phyloP scores from a whole-genome alignment of 257 asterid species.

The Thymus quinquecostatus region DNA sequence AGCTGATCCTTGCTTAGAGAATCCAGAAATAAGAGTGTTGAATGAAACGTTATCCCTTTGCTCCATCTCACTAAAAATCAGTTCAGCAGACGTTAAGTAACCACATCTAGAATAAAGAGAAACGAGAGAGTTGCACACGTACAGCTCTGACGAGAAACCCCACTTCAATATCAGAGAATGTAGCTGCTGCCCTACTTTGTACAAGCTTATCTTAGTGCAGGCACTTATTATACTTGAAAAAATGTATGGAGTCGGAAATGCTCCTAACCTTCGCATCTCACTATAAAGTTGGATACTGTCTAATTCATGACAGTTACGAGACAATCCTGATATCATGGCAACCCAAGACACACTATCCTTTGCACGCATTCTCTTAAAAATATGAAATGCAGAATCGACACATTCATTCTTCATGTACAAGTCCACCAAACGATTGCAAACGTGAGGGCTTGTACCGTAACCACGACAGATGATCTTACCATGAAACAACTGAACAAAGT shows the following conservation, averaged over 20 bases:
- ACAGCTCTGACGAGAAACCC: conserved; percentile 73
- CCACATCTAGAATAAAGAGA: conserved; percentile 71
- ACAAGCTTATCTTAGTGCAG: conserved; percentile 62
- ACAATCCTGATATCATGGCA: conserved; percentile 83
- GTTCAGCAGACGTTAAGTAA: conserved; percentile 52
- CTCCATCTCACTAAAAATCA: conserved; percentile 64
- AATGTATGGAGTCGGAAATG: conserved; percentile 78
- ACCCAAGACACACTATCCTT: conserved; percentile 88
- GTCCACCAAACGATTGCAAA: conserved; percentile 72
- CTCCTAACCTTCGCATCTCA: conserved; percentile 75
- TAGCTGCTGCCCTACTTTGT: conserved; percentile 67
- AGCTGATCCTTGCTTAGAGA: conserved; percentile 59
- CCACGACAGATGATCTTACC: conserved; percentile 63
- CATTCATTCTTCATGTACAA: conserved; percentile 67
- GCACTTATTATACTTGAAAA: conserved; percentile 81
- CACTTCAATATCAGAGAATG: conserved; percentile 72
- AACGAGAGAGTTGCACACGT: conserved; percentile 78
- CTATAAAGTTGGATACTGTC: conserved; percentile 60
- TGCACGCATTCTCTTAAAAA: conserved; percentile 49
- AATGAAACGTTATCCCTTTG: conserved; percentile 64
- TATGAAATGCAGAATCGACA: conserved; percentile 56
- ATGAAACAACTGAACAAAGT: conserved; percentile 56
- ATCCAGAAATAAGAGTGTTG: conserved; percentile 81
- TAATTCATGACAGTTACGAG: conserved; percentile 49
- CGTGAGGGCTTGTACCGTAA: conserved; percentile 40